A percentile compares a stretch with the other conserved stretches of the same genome.
Conservation (phyloP, 441 rosid species). For the Jatropha multifida region DNA sequence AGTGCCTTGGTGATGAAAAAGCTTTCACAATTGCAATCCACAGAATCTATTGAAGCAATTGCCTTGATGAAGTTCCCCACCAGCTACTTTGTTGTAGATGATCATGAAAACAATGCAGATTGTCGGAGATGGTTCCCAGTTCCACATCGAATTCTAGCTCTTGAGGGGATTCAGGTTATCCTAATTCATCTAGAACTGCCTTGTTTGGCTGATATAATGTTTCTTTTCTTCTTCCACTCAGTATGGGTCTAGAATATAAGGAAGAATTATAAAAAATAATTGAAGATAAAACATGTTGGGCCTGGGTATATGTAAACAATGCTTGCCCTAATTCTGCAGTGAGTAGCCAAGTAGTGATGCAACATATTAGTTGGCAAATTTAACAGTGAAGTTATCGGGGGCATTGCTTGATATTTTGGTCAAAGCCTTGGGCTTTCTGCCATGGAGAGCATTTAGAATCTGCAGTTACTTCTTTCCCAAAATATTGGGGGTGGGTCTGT, state of each 20-base stretch:
- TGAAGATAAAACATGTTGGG: neutral
- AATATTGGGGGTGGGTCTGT: neutral
- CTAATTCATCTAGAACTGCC: slow-evolving; percentile 7
- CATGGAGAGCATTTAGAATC: neutral
- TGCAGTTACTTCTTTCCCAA: neutral
- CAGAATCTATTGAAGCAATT: slow-evolving; percentile 73
- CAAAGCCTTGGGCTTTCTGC: neutral
- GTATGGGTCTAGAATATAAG: neutral
- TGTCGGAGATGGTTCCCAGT: slow-evolving; percentile 62
- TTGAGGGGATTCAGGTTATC: slow-evolving; percentile 80
- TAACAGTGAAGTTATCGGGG: neutral
- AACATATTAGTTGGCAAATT: neutral
- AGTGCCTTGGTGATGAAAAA: slow-evolving; percentile 74
- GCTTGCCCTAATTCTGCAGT: neutral
- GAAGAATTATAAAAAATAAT: neutral
- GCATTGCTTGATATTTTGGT: neutral
- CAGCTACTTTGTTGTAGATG: slow-evolving; percentile 45
- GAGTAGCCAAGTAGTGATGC: neutral
- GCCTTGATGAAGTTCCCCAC: slow-evolving; percentile 79
- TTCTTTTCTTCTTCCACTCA: neutral
- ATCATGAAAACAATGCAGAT: slow-evolving; percentile 26
- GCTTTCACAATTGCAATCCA: slow-evolving; percentile 76
- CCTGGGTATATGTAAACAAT: neutral
- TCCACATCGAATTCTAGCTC: slow-evolving; percentile 69
- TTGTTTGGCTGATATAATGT: neutral